Evolutionary conservation across 179 eudicot genomes (phyloP).

Genomic region (Amaranthus tricolor): DNA sequence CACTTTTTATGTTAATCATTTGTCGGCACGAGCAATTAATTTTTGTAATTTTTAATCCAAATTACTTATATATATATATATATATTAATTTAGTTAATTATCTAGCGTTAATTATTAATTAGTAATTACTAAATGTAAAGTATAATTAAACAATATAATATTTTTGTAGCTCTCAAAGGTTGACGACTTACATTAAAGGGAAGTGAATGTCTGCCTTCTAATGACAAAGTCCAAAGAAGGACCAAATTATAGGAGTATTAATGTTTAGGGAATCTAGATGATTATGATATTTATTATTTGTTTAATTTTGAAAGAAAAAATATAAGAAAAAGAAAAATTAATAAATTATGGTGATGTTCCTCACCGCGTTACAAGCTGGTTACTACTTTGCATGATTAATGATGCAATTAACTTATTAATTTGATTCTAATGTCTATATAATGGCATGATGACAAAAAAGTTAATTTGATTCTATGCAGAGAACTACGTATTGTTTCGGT

Average conservation of each 20-base stretch:
- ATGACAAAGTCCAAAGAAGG: constrained; percentile 5
- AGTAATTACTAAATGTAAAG: not conserved
- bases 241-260: constrained; percentile 6
- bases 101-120: not conserved
- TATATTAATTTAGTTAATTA: constrained; percentile 6
- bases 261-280: constrained; percentile 29
- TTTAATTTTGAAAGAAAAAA: constrained; percentile 4
- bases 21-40: constrained; percentile 33
- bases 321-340: not conserved
- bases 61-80: constrained; percentile 11
- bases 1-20: constrained; percentile 38
- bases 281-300: constrained; percentile 21
- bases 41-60: constrained; percentile 14
- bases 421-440: too few relatives aligned
- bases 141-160: too few relatives aligned
- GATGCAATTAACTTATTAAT: not conserved
- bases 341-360: constrained; percentile 13
- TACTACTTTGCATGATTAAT: constrained; percentile 1
- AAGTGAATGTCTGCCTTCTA: constrained; percentile 29
- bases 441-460: too few relatives aligned
- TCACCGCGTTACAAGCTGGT: constrained; percentile 27
- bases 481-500: too few relatives aligned
- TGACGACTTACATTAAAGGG: constrained; percentile 23
- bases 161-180: not conserved
- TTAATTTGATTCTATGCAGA: too few relatives aligned